These are phyloP conservation scores for Arabis alpina DNA, from an alignment of 345 rosid species.

Conservation along the genomic window DNA sequence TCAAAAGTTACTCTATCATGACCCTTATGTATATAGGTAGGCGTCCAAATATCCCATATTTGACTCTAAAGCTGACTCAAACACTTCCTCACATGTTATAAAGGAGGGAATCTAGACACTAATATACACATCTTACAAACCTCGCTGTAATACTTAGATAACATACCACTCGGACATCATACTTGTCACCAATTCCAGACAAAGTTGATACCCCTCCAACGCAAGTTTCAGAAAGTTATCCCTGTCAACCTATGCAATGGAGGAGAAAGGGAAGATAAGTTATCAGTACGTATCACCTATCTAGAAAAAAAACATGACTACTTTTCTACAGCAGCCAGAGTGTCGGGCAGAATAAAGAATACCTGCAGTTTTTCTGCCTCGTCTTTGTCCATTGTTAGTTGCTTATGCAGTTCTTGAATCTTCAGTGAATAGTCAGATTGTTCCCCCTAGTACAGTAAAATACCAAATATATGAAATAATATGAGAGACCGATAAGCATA, in stretches of 20 bases:
- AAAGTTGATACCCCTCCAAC: constrained; percentile 86
- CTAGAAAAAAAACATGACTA: constrained; percentile 16
- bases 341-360: constrained; percentile 10
- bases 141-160: constrained; percentile 14
- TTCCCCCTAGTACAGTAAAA: constrained; percentile 61
- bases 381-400: constrained; percentile 84
- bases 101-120: constrained; percentile 10
- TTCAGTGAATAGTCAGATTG: constrained; percentile 74
- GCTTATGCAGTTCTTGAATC: constrained; percentile 87
- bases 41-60: too few species aligned
- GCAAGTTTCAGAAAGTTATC: constrained; percentile 89
- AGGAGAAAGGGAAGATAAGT: constrained; percentile 17
- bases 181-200: constrained; percentile 88
- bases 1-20: too few species aligned
- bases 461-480: constrained; percentile 14
- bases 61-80: constrained; percentile 10
- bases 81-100: constrained; percentile 19
- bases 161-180: constrained; percentile 94
- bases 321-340: constrained; percentile 21
- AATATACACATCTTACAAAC: constrained; percentile 17
- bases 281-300: constrained; percentile 31
- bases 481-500: constrained; percentile 16
- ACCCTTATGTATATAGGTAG: too few species aligned
- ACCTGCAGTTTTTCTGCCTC: constrained; percentile 91
- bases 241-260: constrained; percentile 69